These are phyloP conservation scores for Debaryomycetaceae sp. DNA, from an alignment of 1,139 yeast species.

Conservation along the genomic window DNA sequence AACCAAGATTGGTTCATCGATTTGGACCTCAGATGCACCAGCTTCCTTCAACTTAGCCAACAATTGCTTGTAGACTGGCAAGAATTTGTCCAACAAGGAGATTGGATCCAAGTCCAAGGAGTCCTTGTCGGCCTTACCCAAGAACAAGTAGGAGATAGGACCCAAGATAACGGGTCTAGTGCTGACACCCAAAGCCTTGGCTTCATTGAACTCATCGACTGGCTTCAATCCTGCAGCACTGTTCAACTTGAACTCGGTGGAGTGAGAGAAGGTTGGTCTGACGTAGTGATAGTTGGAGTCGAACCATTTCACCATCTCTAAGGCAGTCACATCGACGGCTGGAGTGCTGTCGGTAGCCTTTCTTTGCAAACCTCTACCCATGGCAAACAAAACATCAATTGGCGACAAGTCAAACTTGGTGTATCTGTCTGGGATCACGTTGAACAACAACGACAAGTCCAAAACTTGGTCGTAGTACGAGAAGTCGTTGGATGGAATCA, in stretches of 20 bases:
- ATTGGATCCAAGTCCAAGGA: slow-evolving; percentile 93
- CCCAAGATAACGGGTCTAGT: slow-evolving; percentile 97
- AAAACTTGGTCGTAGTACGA: slow-evolving; percentile 97
- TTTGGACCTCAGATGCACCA: slow-evolving; percentile 93
- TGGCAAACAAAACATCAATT: slow-evolving; percentile 92
- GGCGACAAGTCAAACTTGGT: slow-evolving; percentile 85
- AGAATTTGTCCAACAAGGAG: slow-evolving; percentile 76
- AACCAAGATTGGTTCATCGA: slow-evolving; percentile 96
- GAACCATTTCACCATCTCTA: slow-evolving; percentile 99
- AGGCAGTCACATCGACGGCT: slow-evolving; percentile 97
- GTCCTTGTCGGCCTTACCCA: slow-evolving; percentile 98
- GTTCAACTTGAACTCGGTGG: slow-evolving; percentile 92
- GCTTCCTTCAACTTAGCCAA: slow-evolving; percentile 85
- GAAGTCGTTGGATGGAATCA: slow-evolving; percentile 97
- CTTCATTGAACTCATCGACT: slow-evolving; percentile 95
- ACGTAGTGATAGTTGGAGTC: slow-evolving; percentile 99
- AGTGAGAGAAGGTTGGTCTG: slow-evolving; percentile 97
- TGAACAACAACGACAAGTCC: slow-evolving; percentile 88
- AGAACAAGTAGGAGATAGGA: slow-evolving; percentile 90
- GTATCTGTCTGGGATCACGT: slow-evolving; percentile 96
- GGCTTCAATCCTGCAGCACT: slow-evolving; percentile 76
- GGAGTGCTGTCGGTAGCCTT: slow-evolving; percentile 82
- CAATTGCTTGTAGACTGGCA: slow-evolving; percentile 90
- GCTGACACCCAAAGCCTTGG: slow-evolving; percentile 91
- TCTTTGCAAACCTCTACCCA: slow-evolving; percentile 99